Evolutionary conservation across 768 basidiomycete genomes (phyloP), one percentile per base, ranked within the genome.

Genomic region (Cystobasidium onofrii): DNA sequence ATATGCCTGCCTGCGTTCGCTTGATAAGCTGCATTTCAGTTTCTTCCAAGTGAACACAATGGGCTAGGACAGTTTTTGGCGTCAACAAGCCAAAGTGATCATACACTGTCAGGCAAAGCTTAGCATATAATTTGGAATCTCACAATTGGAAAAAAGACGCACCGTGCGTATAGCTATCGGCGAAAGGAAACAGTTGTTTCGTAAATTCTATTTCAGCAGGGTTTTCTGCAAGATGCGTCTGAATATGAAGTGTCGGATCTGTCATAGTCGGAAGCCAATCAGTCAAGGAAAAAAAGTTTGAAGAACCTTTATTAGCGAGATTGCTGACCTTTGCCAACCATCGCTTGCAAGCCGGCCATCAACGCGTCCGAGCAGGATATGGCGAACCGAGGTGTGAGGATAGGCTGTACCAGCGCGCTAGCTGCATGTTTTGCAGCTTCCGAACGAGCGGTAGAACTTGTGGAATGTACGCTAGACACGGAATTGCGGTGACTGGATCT

Each of bases 371-470:
- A 87, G 81, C 92, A 95, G 13, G 90, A 88, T 73, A 97, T 89
- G 27, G 95, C 95, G 80, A 97, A 98, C n/a, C 95, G 90, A 17
- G 95, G 95, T 0, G 95, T 97, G 52, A 97, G 82, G 78, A 92
- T 87, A 3, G 95, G 95, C 71, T 90, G 90, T 12, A 98, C 89
- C 7, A 94, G 86, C 0, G 86, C 73, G 18, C 74, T 69, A 27
- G 57, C 57, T 29, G 57, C 57, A 60, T 60, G 57, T 34, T 15
- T 31, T 15, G 46, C 54, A 41, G 70, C 52, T 39, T 31, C 23
- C 18, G 73, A 50, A 18, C 29, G 50, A 27, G 52, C 34, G 10
- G 64, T 60, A 12, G 57, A 60, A 23, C 33, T 25, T 0, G 57
- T 69, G 17, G 13, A 62, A 39, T 39, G 66, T 3, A 31, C 33